A percentile compares a stretch with the other conserved stretches of the same genome.
phyloP scores from a whole-genome alignment of 2,329 filamentous ascomycete genomes.

The Claviceps sp. region DNA sequence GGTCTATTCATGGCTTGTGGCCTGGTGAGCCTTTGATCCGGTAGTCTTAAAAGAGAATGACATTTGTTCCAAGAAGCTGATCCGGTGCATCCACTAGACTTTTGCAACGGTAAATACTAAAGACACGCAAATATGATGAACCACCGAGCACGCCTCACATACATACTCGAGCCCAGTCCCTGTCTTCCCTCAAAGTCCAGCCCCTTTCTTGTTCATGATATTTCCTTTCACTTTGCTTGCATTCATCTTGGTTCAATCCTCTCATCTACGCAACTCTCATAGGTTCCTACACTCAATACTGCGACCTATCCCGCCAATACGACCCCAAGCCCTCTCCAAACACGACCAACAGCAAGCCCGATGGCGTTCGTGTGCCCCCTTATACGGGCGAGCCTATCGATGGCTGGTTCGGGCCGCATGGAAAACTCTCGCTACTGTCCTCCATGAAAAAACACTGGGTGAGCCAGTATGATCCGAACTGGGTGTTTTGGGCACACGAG shows the following conservation, averaged over 20 bases:
- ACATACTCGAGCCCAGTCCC: neutral
- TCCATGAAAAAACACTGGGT: constrained; percentile 58
- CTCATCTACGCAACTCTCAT: constrained; percentile 6
- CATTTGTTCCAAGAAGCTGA: too few relatives aligned
- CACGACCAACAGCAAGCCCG: constrained; percentile 43
- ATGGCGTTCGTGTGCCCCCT: constrained; percentile 38
- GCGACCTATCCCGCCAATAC: constrained; percentile 50
- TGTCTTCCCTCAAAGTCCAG: constrained; percentile 7
- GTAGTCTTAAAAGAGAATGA: too few relatives aligned
- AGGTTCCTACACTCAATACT: constrained; percentile 53
- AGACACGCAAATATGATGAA: too few relatives aligned
- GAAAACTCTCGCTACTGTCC: constrained; percentile 43
- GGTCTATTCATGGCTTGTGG: constrained; percentile 49
- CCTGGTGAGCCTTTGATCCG: constrained; percentile 18
- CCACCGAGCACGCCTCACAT: too few relatives aligned
- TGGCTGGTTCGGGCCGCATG: constrained; percentile 44
- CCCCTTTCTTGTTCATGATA: neutral
- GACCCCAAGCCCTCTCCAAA: constrained; percentile 48
- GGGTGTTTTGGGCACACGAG: constrained; percentile 52
- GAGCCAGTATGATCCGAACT: constrained; percentile 39
- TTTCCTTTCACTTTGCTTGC: too few relatives aligned
- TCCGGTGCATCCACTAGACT: constrained; percentile 17
- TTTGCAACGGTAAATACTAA: constrained; percentile 26
- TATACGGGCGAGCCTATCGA: constrained; percentile 45
- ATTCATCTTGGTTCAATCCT: too few relatives aligned